These are phyloP conservation scores for Zelopaecilomyces penicillatus DNA, from an alignment of 2,329 filamentous ascomycete species.

Conservation along the genomic window DNA sequence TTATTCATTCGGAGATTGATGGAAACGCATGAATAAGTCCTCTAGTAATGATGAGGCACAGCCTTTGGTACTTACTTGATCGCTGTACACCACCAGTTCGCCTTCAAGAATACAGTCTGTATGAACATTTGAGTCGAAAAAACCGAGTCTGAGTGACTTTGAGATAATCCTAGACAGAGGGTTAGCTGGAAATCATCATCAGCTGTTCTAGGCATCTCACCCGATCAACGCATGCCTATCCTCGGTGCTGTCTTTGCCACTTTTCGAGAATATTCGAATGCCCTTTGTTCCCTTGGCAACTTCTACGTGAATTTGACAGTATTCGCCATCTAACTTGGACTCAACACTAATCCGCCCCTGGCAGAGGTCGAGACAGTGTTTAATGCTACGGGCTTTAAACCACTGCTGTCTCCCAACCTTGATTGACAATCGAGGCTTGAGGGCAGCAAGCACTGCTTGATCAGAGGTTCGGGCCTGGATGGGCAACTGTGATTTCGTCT, in stretches of 20 bases:
- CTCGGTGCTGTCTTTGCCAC: conserved; percentile 76
- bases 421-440: conserved; percentile 49
- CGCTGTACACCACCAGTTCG: conserved; percentile 72
- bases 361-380: conserved; percentile 62
- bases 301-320: conserved; percentile 81
- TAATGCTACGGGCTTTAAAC: conserved; percentile 61
- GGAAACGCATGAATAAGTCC: background rate
- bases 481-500: conserved; percentile 9
- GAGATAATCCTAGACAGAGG: conserved; percentile 42
- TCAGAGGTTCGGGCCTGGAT: conserved; percentile 10
- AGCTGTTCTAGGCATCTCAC: conserved; percentile 23
- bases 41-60: background rate
- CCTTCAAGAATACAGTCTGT: conserved; percentile 71
- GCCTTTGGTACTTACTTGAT: conserved; percentile 33
- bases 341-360: conserved; percentile 62
- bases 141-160: conserved; percentile 55
- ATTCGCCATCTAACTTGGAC: conserved; percentile 80
- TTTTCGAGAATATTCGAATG: conserved; percentile 85
- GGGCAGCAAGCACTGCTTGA: conserved; percentile 15
- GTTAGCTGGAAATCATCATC: conserved; percentile 9
- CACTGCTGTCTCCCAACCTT: conserved; percentile 59
- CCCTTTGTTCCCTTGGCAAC: conserved; percentile 42
- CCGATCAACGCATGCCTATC: conserved; percentile 56
- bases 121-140: conserved; percentile 48
- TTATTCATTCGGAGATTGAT: too few relatives aligned